A percentile compares a stretch with the other conserved stretches of the same genome.
Conservation (phyloP, 176 grass and related monocot species). For the Carex pumila region DNA sequence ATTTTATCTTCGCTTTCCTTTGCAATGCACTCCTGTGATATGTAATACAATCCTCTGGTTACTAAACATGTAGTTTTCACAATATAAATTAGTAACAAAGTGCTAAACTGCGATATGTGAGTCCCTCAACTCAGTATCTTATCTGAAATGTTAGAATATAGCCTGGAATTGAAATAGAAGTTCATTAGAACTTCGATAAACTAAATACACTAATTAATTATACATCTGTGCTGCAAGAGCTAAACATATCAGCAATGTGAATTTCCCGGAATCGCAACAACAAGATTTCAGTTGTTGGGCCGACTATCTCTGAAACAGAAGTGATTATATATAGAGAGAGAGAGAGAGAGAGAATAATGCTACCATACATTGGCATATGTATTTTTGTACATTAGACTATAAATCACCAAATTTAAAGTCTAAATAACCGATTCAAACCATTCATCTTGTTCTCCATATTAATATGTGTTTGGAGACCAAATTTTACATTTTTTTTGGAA, state of each 20-base stretch:
- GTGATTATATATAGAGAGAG: background rate
- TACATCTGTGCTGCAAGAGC: background rate
- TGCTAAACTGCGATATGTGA: background rate
- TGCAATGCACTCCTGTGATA: constrained; percentile 54
- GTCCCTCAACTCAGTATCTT: background rate
- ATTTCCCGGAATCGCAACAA: background rate
- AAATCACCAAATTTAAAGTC: no score
- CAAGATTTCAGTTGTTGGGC: background rate
- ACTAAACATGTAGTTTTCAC: background rate
- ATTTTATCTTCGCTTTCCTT: constrained; percentile 74
- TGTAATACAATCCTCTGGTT: background rate
- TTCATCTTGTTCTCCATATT: no score
- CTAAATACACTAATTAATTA: background rate
- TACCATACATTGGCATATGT: no score
- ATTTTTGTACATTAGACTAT: no score
- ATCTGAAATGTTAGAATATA: background rate
- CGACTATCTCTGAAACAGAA: background rate
- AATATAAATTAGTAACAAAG: background rate
- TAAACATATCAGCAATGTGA: background rate
- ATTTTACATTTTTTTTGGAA: no score
- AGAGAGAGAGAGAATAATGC: no score
- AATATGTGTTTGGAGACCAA: no score
- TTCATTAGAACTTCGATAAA: background rate
- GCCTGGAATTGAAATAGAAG: background rate
- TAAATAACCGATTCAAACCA: no score